These are phyloP conservation scores for Citrus glauca DNA, from an alignment of 345 rosid species.

Conservation along the genomic window DNA sequence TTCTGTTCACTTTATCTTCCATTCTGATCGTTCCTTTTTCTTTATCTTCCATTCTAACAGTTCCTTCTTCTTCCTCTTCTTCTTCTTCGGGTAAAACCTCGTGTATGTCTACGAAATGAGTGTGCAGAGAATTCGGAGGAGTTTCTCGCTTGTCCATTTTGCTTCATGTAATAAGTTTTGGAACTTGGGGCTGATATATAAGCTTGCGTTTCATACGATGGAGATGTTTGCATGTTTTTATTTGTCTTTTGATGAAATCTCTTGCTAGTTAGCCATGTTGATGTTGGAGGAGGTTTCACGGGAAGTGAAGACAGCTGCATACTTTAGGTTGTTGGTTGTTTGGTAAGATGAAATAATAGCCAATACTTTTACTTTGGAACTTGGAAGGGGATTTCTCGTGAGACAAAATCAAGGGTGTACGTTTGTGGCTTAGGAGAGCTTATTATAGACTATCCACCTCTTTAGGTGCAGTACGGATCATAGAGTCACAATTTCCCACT, in stretches of 20 bases:
- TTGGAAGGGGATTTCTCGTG: conserved; percentile 39
- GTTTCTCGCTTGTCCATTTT: conserved; percentile 23
- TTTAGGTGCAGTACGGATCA: background rate
- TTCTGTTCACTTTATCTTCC: conserved; percentile 24
- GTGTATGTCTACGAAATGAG: conserved; percentile 62
- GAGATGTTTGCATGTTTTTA: background rate
- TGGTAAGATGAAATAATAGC: conserved; percentile 24
- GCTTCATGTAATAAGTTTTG: background rate
- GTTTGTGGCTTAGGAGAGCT: conserved; percentile 7
- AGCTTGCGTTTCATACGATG: background rate
- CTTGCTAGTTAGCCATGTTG: background rate
- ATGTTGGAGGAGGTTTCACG: conserved; percentile 25
- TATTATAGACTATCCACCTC: background rate
- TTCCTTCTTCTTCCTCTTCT: conserved; percentile 39
- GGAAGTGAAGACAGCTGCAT: background rate
- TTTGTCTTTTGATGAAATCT: background rate
- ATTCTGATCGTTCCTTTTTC: conserved; percentile 18
- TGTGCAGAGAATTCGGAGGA: conserved; percentile 15
- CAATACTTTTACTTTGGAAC: conserved; percentile 17
- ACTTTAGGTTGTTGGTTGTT: background rate
- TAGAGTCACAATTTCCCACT: background rate
- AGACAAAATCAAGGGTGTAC: background rate
- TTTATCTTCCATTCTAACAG: conserved; percentile 23
- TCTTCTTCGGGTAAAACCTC: conserved; percentile 54
- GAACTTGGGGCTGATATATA: background rate